Evolutionary conservation across 768 basidiomycete genomes (phyloP).

Genomic region (Pisolithus sp.): DNA sequence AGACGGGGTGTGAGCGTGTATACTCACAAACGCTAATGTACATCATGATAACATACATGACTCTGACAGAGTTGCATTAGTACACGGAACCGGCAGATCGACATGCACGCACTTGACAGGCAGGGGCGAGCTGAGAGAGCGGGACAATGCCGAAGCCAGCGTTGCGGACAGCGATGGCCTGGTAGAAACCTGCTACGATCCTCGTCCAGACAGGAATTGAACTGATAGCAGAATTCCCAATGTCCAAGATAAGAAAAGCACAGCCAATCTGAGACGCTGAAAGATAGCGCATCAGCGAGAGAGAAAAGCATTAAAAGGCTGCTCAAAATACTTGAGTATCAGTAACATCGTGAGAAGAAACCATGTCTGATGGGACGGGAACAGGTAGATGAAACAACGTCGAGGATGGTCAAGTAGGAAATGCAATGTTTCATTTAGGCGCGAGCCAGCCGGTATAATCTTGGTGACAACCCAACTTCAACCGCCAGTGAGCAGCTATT

Average conservation of each 20-base stretch:
- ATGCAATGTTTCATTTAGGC: slow-evolving; percentile 69
- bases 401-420: slow-evolving; percentile 95
- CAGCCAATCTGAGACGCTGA: slow-evolving; percentile 78
- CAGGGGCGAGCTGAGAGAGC: slow-evolving; percentile 73
- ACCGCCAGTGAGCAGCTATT: slow-evolving; percentile 3
- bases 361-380: slow-evolving; percentile 93
- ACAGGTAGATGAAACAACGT: slow-evolving; percentile 84
- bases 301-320: not conserved
- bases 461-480: slow-evolving; percentile 71
- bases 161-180: slow-evolving; percentile 76
- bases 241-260: slow-evolving; percentile 85
- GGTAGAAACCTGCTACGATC: slow-evolving; percentile 69
- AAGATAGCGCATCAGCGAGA: not conserved
- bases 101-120: slow-evolving; percentile 63
- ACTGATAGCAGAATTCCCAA: slow-evolving; percentile 66
- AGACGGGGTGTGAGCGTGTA: not conserved
- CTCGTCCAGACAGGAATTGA: slow-evolving; percentile 65
- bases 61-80: slow-evolving; percentile 36
- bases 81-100: not conserved
- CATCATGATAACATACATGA: slow-evolving; percentile 92
- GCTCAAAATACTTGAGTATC: slow-evolving; percentile 54
- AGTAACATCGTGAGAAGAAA: slow-evolving; percentile 70
- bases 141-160: slow-evolving; percentile 82
- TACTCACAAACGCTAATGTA: slow-evolving; percentile 75
- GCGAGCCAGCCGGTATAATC: slow-evolving; percentile 50